phyloP scores from a whole-genome alignment of 176 grass and related monocot genomes.

The Melocanna baccifera region DNA sequence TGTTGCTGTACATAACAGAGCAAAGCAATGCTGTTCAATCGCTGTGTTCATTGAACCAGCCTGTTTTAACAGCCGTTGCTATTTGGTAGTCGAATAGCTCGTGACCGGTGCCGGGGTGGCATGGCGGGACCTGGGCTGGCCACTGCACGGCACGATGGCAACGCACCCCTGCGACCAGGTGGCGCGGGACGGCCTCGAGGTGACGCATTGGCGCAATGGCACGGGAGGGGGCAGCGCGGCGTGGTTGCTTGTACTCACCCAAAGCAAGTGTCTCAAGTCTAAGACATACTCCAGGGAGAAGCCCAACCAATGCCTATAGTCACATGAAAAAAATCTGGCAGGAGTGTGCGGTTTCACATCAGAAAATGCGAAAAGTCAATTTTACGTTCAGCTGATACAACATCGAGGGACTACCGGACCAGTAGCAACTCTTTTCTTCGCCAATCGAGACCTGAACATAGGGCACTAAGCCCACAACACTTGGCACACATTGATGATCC shows the following conservation, averaged over 20 bases:
- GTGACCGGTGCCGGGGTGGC: too few species aligned
- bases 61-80: too few species aligned
- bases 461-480: not conserved
- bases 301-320: not conserved
- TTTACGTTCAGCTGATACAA: not conserved
- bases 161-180: too few species aligned
- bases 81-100: too few species aligned
- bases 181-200: too few species aligned
- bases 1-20: slow-evolving; percentile 56
- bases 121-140: too few species aligned
- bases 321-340: not conserved
- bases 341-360: not conserved
- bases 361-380: not conserved
- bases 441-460: not conserved
- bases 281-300: not conserved
- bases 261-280: not conserved
- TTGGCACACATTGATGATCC: not conserved
- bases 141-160: too few species aligned
- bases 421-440: not conserved
- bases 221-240: too few species aligned
- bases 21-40: slow-evolving; percentile 23
- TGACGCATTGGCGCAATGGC: too few species aligned
- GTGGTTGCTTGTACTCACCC: too few species aligned
- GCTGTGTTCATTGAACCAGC: not conserved
- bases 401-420: not conserved